phyloP scores from a whole-genome alignment of 2,329 filamentous ascomycete genomes.

The Aspergillus sp. region DNA sequence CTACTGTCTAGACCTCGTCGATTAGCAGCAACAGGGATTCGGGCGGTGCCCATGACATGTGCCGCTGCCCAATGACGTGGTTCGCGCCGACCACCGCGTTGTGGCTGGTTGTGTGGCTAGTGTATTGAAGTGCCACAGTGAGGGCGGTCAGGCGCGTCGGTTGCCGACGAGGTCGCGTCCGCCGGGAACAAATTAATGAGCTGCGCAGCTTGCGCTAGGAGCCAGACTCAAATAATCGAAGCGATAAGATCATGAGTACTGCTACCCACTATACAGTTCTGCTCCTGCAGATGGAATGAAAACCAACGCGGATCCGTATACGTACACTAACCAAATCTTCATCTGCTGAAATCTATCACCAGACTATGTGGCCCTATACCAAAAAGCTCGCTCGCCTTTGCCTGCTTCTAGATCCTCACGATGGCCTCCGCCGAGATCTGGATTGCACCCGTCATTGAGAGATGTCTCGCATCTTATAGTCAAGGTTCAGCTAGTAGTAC shows the following conservation, averaged over 20 bases:
- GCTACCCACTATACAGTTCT: too few species aligned
- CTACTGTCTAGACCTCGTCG: slow-evolving; percentile 8
- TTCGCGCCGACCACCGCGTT: slow-evolving; percentile 22
- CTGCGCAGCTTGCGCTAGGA: not conserved
- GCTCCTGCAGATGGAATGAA: not conserved
- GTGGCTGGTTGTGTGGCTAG: slow-evolving; percentile 17
- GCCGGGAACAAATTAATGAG: not conserved
- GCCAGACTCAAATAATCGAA: not conserved
- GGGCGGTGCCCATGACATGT: slow-evolving; percentile 10
- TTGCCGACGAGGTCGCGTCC: not conserved
- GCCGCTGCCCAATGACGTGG: slow-evolving; percentile 36
- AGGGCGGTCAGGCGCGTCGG: slow-evolving; percentile 25
- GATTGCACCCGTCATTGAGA: slow-evolving; percentile 29
- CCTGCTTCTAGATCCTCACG: slow-evolving; percentile 17
- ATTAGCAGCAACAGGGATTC: not conserved
- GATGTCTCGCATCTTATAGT: slow-evolving; percentile 24
- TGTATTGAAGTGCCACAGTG: not conserved
- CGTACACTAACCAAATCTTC: not conserved
- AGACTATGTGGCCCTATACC: slow-evolving; percentile 1
- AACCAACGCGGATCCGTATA: not conserved
- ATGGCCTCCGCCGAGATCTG: slow-evolving; percentile 28
- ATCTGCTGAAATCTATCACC: not conserved
- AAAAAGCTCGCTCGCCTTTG: not conserved
- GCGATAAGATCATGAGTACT: not conserved
- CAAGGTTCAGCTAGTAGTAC: slow-evolving; percentile 1